Base-by-base conservation (phyloP, 495 filamentous ascomycete species). In the Amorphotheca resinae region DNA sequence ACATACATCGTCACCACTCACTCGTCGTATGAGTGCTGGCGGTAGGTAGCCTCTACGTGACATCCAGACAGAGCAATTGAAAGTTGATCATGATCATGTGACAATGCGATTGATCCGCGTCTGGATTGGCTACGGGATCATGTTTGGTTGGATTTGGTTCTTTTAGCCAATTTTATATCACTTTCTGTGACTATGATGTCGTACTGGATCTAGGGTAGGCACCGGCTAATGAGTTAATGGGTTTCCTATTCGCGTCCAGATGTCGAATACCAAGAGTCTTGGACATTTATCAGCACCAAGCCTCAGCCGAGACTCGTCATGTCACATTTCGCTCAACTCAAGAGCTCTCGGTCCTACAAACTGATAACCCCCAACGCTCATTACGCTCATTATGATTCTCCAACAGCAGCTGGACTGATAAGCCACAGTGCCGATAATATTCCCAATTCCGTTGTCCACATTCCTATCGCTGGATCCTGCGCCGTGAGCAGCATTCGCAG, bases 341-440 rank as follows among this genome's bases (percentile, higher is more conserved):
- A 15, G 4, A 21, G 5, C 7, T 18, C 34, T 21, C 9, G 18
- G 9, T 9, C 17, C 5, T 11, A 37, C 11, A 8, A 15, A 34
- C 9, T 44, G 22, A 15, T 20, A 33, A 43, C 3, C 33, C 23
- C 20, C 25, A 15, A 31, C 25, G 37, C 12, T 21, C 30, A 25
- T 31, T 34, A 23, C 39, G 42, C 45, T 12, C 32, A 38, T 22
- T 20, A 56, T 50, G 46, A 42, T 33, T 43, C 31, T 50, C 18
- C 35, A 22, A 45, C 22, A 32, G 26, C 49, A 52, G 53, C 53
- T 41, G 53, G 53, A 15, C 53, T 56, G 53, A 52, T 17, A 40
- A 56, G 12, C 38, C 15, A 18, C 25, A n/a, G n/a, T n/a, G n/a
- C n/a, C n/a, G 14, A n/a, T 3, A 11, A 22, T 35, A 30, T 33